A percentile compares a stretch with the other conserved stretches of the same genome.
Evolutionary conservation across 176 grass and related monocot species (phyloP).

Genomic region (Canna indica): DNA sequence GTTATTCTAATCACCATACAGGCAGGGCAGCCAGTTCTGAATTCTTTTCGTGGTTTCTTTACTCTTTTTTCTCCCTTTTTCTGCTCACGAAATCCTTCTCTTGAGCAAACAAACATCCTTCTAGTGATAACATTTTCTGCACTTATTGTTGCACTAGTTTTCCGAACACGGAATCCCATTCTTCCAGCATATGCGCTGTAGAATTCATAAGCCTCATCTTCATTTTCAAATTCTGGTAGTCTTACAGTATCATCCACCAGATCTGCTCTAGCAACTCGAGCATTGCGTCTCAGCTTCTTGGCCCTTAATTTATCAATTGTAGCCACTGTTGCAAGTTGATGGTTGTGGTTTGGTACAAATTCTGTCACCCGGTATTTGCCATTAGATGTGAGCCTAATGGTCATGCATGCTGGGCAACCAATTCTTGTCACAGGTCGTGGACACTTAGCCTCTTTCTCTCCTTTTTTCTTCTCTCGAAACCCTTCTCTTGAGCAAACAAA

Average conservation of each 20-base stretch:
- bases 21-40: constrained; percentile 73
- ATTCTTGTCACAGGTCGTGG: constrained; percentile 78
- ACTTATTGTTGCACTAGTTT: constrained; percentile 76
- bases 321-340: constrained; percentile 51
- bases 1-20: constrained; percentile 80
- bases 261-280: constrained; percentile 66
- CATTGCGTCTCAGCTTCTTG: constrained; percentile 73
- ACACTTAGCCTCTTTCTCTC: constrained; percentile 78
- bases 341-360: constrained; percentile 70
- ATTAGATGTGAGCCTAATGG: constrained; percentile 72
- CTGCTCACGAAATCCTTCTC: constrained; percentile 90
- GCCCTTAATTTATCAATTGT: constrained; percentile 61
- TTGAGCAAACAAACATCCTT: constrained; percentile 96
- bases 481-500: constrained; percentile 92
- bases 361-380: constrained; percentile 87
- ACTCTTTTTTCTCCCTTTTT: constrained; percentile 73
- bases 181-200: constrained; percentile 76
- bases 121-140: constrained; percentile 75
- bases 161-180: constrained; percentile 74
- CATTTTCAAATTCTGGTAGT: constrained; percentile 67
- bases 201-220: constrained; percentile 90
- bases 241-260: constrained; percentile 59
- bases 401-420: constrained; percentile 72
- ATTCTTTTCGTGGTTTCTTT: constrained; percentile 82
- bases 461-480: constrained; percentile 86